phyloP scores from a whole-genome alignment of 2,329 filamentous ascomycete genomes.

The Fusarium anguioides region DNA sequence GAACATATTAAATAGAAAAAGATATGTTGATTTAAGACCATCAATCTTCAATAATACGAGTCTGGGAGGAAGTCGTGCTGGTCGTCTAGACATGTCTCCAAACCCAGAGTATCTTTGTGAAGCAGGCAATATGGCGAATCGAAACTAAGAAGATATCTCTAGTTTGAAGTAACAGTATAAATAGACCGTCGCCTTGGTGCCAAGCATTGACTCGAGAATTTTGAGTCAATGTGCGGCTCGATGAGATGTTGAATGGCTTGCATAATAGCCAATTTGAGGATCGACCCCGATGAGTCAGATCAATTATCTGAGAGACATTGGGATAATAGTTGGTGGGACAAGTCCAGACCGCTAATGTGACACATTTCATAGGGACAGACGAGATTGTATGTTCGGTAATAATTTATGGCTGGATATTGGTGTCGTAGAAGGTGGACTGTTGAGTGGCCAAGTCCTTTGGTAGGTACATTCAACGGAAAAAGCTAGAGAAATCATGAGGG shows the following conservation, averaged over 20 bases:
- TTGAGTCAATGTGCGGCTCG: background rate
- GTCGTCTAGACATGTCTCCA: too few relatives aligned
- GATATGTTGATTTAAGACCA: background rate
- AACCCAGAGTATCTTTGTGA: too few relatives aligned
- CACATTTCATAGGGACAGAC: background rate
- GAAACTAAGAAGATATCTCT: too few relatives aligned
- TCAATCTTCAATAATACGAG: background rate
- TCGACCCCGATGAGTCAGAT: background rate
- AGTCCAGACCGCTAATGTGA: background rate
- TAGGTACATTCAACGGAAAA: too few relatives aligned
- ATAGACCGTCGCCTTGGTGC: too few relatives aligned
- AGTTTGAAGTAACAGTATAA: too few relatives aligned
- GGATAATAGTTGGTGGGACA: background rate
- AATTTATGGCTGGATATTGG: conserved; percentile 8
- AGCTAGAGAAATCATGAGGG: background rate
- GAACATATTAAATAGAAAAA: background rate
- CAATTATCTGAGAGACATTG: background rate
- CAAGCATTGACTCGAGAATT: background rate
- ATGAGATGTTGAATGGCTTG: background rate
- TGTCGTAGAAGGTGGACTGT: background rate
- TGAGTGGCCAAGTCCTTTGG: too few relatives aligned
- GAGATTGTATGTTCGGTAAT: background rate
- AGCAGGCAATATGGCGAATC: too few relatives aligned
- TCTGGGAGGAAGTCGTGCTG: background rate
- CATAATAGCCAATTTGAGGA: too few relatives aligned